Percentiles rank a stretch among this genome's conserved stretches.
These are phyloP conservation scores for Globisporangium ultimum DNA, from an alignment of 352 stramenopile genomes.

Conservation along the genomic window DNA sequence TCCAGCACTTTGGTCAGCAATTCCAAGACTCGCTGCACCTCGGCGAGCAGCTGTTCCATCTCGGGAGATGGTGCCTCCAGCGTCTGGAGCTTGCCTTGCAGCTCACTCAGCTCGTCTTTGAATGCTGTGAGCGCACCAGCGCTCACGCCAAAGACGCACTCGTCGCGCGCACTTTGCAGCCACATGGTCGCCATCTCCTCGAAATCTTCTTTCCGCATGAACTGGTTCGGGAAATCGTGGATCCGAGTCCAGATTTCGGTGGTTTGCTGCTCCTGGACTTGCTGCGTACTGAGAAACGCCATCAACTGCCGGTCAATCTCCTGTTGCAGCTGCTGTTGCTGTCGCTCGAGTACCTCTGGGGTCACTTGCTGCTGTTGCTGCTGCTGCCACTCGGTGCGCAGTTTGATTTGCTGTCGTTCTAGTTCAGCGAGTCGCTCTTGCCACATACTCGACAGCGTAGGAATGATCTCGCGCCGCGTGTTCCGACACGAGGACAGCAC, in stretches of 20 bases:
- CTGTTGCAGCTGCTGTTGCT: slow-evolving; percentile 28
- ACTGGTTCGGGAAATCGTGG: slow-evolving; percentile 19
- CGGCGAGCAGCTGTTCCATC: slow-evolving; percentile 25
- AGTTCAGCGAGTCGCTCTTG: slow-evolving; percentile 9
- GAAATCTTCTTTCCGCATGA: slow-evolving; percentile 26
- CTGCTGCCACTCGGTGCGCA: slow-evolving; percentile 14
- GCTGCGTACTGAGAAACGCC: slow-evolving; percentile 18
- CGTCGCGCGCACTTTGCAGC: slow-evolving; percentile 46
- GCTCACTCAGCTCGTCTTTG: slow-evolving; percentile 24
- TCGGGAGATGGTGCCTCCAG: slow-evolving; percentile 23
- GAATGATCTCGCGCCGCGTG: slow-evolving; percentile 4
- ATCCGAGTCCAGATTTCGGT: slow-evolving; percentile 13
- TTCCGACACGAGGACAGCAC: slow-evolving; percentile 23
- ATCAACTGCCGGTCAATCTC: slow-evolving; percentile 23
- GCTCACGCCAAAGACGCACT: slow-evolving; percentile 56
- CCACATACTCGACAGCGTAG: neutral
- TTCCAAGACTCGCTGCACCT: slow-evolving; percentile 28
- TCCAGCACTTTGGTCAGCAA: slow-evolving; percentile 20
- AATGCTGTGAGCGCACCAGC: slow-evolving; percentile 24
- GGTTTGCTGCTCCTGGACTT: slow-evolving; percentile 27
- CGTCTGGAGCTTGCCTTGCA: slow-evolving; percentile 25
- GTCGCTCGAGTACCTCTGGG: slow-evolving; percentile 5
- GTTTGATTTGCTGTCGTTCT: slow-evolving; percentile 12
- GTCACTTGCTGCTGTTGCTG: slow-evolving; percentile 21
- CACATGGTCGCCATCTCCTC: slow-evolving; percentile 21